Percentiles rank a stretch among this genome's conserved stretches.
phyloP scores from a whole-genome alignment of 805 yeast genomes.

The Candida quercuum region DNA sequence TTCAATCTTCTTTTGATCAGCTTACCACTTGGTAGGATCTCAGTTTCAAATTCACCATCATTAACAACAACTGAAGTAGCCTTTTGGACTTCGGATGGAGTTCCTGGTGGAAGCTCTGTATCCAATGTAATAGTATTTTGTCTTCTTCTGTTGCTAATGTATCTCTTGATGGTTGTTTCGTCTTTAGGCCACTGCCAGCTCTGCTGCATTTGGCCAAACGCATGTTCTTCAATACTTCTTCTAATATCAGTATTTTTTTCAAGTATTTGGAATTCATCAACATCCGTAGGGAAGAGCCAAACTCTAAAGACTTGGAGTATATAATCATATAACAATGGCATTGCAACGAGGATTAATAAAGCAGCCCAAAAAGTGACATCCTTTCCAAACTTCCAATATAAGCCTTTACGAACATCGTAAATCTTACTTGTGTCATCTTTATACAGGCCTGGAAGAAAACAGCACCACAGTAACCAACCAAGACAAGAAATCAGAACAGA shows the following conservation, averaged over 20 bases:
- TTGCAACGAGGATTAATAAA: conserved; percentile 45
- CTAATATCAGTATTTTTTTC: conserved; percentile 69
- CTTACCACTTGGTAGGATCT: conserved; percentile 72
- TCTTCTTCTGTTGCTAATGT: conserved; percentile 19
- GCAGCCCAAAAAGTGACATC: conserved; percentile 90
- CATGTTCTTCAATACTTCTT: conserved; percentile 62
- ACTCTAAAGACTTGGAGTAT: conserved; percentile 51
- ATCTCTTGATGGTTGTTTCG: conserved; percentile 25
- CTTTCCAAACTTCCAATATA: conserved; percentile 65
- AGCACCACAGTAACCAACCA: conserved; percentile 86
- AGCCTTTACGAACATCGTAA: conserved; percentile 66
- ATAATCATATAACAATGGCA: conserved; percentile 66
- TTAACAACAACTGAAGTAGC: conserved; percentile 20
- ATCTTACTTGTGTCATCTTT: conserved; percentile 46
- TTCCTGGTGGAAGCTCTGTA: conserved; percentile 47
- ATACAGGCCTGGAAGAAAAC: conserved; percentile 68
- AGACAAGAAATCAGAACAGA: conserved; percentile 66
- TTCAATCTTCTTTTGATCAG: conserved; percentile 38
- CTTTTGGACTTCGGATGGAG: conserved; percentile 29
- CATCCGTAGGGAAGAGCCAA: conserved; percentile 61
- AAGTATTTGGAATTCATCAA: conserved; percentile 70
- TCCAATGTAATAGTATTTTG: conserved; percentile 23
- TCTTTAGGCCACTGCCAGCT: conserved; percentile 70
- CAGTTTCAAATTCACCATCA: conserved; percentile 39
- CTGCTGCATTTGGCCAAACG: conserved; percentile 68